Percentiles rank a stretch among this genome's conserved stretches.
Conservation (phyloP, 78 protist genomes). For the Mantamonas sphyraenae region DNA sequence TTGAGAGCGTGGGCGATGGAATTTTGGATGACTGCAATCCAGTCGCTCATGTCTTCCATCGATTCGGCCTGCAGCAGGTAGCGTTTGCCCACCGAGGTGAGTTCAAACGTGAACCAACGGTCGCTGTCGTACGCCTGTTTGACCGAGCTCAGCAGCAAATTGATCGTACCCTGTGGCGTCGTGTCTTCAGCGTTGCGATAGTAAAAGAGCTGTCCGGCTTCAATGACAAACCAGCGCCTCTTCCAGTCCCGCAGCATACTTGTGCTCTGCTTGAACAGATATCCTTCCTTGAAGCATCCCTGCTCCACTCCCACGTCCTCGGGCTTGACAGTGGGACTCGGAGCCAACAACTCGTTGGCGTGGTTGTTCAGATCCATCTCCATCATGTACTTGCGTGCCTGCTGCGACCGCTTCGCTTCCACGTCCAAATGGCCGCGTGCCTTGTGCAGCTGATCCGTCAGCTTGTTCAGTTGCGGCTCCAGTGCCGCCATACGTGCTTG, state of each 20-base stretch:
- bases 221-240: neutral
- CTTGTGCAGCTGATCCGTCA: too few species aligned
- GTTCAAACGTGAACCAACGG: neutral
- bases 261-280: neutral
- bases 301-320: too few species aligned
- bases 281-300: too few species aligned
- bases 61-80: neutral
- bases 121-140: neutral
- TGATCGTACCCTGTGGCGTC: neutral
- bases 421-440: too few species aligned
- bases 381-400: too few species aligned
- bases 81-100: neutral
- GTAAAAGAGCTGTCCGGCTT: neutral
- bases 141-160: neutral
- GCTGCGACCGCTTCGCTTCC: too few species aligned
- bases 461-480: too few species aligned
- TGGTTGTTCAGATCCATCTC: too few species aligned
- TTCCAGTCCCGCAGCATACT: neutral
- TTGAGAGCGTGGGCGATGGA: neutral
- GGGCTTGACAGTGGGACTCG: too few species aligned
- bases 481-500: too few species aligned
- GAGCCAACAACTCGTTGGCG: too few species aligned
- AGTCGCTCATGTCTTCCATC: neutral
- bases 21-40: neutral
- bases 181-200: neutral